Conservation (phyloP, 2,329 filamentous ascomycete genomes). For the Trichophyton simii region DNA sequence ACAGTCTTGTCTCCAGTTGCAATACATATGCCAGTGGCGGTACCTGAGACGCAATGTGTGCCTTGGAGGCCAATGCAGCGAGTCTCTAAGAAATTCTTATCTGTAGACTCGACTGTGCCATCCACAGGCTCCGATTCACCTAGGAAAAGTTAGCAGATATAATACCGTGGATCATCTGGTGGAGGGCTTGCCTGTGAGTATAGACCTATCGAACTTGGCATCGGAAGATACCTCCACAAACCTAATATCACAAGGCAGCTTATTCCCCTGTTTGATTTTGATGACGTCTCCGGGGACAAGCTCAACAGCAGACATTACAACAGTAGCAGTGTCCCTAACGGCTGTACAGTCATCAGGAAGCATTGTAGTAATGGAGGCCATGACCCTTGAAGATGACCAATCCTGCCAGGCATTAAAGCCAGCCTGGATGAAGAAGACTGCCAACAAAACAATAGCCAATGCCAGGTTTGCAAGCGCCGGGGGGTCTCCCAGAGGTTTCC, state of each 20-base stretch:
- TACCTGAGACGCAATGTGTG: constrained; percentile 64
- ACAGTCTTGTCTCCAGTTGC: constrained; percentile 61
- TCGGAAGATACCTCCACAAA: constrained; percentile 57
- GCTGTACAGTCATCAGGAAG: constrained; percentile 60
- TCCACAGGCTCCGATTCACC: constrained; percentile 55
- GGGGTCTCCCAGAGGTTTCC: constrained; percentile 63
- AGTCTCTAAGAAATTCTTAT: constrained; percentile 65
- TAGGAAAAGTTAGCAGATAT: constrained; percentile 15
- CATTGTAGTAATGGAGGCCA: constrained; percentile 70
- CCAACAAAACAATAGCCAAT: constrained; percentile 57
- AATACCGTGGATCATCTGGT: not conserved
- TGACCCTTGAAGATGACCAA: constrained; percentile 63
- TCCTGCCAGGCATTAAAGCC: constrained; percentile 60
- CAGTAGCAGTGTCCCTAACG: constrained; percentile 45
- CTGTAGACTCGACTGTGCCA: constrained; percentile 52
- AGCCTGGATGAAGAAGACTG: constrained; percentile 58
- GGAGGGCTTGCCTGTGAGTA: constrained; percentile 47
- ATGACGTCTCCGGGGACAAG: constrained; percentile 63
- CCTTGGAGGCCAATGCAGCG: constrained; percentile 64
- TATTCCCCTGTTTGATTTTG: constrained; percentile 57
- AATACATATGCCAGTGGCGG: constrained; percentile 54
- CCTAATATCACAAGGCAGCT: constrained; percentile 60
- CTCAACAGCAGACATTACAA: constrained; percentile 42
- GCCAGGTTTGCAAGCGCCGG: constrained; percentile 58
- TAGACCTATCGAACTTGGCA: constrained; percentile 58